phyloP scores from a whole-genome alignment of 2,329 filamentous ascomycete genomes.

The Aureobasidium sp. region DNA sequence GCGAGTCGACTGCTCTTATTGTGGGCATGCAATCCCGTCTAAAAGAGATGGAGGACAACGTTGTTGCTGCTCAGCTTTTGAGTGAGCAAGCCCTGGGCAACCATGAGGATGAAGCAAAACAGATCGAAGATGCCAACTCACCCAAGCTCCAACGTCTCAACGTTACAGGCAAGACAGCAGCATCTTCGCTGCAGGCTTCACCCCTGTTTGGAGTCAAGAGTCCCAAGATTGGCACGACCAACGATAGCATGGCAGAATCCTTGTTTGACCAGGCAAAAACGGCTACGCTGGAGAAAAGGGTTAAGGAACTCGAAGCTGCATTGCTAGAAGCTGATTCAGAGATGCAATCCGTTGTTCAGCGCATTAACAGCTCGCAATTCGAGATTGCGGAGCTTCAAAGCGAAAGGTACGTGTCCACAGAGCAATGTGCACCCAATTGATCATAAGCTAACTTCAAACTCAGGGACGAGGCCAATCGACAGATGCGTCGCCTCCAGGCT shows the following conservation, averaged over 20 bases:
- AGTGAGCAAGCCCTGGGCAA: constrained; percentile 76
- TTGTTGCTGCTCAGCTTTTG: constrained; percentile 73
- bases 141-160: constrained; percentile 69
- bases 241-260: constrained; percentile 45
- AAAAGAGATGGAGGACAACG: constrained; percentile 72
- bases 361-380: constrained; percentile 77
- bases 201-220: constrained; percentile 49
- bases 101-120: constrained; percentile 78
- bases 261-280: constrained; percentile 11
- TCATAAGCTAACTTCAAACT: constrained; percentile 48
- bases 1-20: constrained; percentile 72
- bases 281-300: constrained; percentile 52
- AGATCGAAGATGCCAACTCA: constrained; percentile 69
- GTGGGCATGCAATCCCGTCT: constrained; percentile 75
- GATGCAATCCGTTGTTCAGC: constrained; percentile 75
- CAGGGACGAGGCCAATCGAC: constrained; percentile 15
- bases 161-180: constrained; percentile 46
- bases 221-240: constrained; percentile 54
- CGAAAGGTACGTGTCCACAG: constrained; percentile 66
- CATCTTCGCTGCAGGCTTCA: constrained; percentile 40
- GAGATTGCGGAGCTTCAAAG: constrained; percentile 73
- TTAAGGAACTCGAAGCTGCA: constrained; percentile 78
- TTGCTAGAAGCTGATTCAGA: constrained; percentile 67
- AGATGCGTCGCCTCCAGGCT: constrained; percentile 16
- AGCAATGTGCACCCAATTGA: constrained; percentile 26